Conservation (phyloP, 371 early-diverging fungal species). For the Mucor racemosus region DNA sequence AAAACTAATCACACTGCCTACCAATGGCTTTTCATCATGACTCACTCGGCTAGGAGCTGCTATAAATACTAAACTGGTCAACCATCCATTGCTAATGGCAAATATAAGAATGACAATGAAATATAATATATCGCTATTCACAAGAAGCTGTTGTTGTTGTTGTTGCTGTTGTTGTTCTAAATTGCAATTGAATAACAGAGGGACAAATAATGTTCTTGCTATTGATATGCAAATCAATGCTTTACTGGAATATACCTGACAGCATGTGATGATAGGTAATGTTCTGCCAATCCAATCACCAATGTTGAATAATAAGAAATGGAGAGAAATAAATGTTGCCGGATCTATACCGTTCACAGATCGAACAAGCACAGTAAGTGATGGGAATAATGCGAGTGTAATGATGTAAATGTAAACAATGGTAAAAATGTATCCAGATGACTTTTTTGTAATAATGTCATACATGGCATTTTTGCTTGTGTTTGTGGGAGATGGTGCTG, state of each 20-base stretch:
- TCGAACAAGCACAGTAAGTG: conserved; percentile 70
- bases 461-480: neutral
- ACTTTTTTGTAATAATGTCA: conserved; percentile 26
- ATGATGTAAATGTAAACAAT: conserved; percentile 62
- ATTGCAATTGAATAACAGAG: conserved; percentile 60
- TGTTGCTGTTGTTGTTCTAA: conserved; percentile 30
- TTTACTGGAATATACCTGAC: conserved; percentile 38
- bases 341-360: conserved; percentile 49
- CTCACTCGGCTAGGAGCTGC: conserved; percentile 57
- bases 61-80: conserved; percentile 74
- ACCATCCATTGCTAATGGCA: conserved; percentile 69
- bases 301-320: conserved; percentile 73
- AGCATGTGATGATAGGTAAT: conserved; percentile 37
- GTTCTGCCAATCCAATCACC: conserved; percentile 79
- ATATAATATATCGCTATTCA: conserved; percentile 60
- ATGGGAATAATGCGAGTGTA: conserved; percentile 77
- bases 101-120: conserved; percentile 62
- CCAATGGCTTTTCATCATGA: conserved; percentile 50
- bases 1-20: conserved; percentile 71
- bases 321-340: conserved; percentile 67
- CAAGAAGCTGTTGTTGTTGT: conserved; percentile 17
- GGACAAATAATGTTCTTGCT: conserved; percentile 61
- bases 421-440: conserved; percentile 47
- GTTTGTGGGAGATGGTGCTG: neutral
- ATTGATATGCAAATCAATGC: conserved; percentile 47